Base-by-base conservation (phyloP, 1,139 yeast species). In the Hyphopichia burtonii region DNA sequence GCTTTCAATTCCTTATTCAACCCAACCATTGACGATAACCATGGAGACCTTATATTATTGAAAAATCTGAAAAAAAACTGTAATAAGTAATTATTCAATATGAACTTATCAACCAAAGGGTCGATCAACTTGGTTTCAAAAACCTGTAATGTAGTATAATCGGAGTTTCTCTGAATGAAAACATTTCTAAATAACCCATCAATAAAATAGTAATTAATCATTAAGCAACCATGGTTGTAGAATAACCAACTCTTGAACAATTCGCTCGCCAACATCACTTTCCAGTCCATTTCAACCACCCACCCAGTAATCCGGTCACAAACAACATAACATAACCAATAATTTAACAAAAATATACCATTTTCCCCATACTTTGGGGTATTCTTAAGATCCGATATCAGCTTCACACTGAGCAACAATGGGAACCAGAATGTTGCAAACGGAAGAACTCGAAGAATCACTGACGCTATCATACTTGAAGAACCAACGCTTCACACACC, bases 211-310 rank as follows among this genome's bases (percentile, higher is more conserved):
- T 46, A 40, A 33, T 40, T 56, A 5, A 58, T 19, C 3, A 58
- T 50, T 18, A 59, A 47, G 41, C 63, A 59, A 2, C 64, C 68
- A 44, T 61, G 63, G 32, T 54, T 50, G 42, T 58, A 63, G 41
- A 63, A 60, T 30, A 63, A 49, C 68, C 68, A 63, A 11, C 55
- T 30, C 38, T 57, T 59, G 3, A 54, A 53, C 50, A 28, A 51
- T 25, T 25, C 28, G 48, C 11, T 41, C 6, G 4, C 52, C 20
- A 31, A 12, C 6, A 18, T 5, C 6, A 36, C 34, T 19, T 45
- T 15, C 4, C 39, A 17, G 12, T 34, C n/a, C 23, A 6, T 20
- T 20, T 8, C 23, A 5, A 20, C 8, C 8, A 20, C 8, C 23
- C 23, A 20, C 5, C 8, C 23, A 20, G 8, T 20, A 8, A 20